A percentile compares a stretch with the other conserved stretches of the same genome.
These are phyloP conservation scores for Podospora conica DNA, from an alignment of 495 filamentous ascomycete genomes.

Conservation along the genomic window DNA sequence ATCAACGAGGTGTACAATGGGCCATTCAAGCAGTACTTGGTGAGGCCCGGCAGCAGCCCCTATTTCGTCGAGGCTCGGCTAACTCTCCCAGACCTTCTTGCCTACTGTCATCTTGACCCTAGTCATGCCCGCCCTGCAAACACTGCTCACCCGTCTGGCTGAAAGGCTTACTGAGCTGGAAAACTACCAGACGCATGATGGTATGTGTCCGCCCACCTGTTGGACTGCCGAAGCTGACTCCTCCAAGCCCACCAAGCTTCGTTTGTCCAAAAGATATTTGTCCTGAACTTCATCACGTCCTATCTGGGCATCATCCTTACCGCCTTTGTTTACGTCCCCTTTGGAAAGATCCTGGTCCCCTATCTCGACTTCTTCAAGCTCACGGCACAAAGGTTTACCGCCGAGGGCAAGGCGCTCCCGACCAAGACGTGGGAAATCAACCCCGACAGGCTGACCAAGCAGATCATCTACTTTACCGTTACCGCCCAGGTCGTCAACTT, in stretches of 20 bases:
- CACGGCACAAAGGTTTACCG: conserved; percentile 67
- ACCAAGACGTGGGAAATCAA: conserved; percentile 75
- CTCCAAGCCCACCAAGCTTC: conserved; percentile 59
- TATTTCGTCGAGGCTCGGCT: background rate
- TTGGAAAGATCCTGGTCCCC: conserved; percentile 78
- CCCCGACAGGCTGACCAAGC: conserved; percentile 74
- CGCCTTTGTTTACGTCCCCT: conserved; percentile 95
- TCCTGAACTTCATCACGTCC: conserved; percentile 96
- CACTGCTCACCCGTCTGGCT: conserved; percentile 70
- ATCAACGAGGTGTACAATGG: conserved; percentile 91
- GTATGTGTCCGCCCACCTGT: conserved; percentile 22
- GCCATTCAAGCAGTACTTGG: conserved; percentile 77
- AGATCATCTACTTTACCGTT: conserved; percentile 95
- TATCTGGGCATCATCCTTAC: conserved; percentile 90
- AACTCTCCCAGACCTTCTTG: conserved; percentile 60
- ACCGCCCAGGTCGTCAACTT: conserved; percentile 91
- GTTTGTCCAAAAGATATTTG: conserved; percentile 83
- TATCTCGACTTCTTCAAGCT: conserved; percentile 82
- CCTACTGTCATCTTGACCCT: conserved; percentile 82
- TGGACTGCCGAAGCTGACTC: conserved; percentile 9
- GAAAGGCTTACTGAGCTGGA: conserved; percentile 77
- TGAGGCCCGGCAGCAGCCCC: conserved; percentile 33
- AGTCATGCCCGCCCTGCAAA: conserved; percentile 69
- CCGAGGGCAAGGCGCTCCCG: conserved; percentile 60
- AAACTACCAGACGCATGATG: conserved; percentile 82